Percentiles rank a stretch among this genome's conserved stretches.
phyloP scores from a whole-genome alignment of 202 grass and related monocot species.

The Schoenoplectus triqueter region DNA sequence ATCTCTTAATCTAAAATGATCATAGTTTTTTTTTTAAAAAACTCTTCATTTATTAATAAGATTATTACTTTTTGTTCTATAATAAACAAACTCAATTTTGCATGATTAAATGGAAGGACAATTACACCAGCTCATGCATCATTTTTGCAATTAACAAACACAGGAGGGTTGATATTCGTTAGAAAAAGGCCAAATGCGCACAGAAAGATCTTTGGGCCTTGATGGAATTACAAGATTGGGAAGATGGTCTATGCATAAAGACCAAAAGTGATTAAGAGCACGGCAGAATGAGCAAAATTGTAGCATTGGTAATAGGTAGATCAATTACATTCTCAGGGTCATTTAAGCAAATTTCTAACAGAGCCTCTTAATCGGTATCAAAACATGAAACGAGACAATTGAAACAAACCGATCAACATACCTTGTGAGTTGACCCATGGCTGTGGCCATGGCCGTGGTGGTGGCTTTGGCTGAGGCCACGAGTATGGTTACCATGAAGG shows the following conservation, averaged over 20 bases:
- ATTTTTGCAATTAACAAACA: too few species aligned
- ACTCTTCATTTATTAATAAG: neutral
- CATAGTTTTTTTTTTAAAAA: too few species aligned
- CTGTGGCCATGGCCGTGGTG: neutral
- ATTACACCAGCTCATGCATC: neutral
- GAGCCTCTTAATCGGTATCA: neutral
- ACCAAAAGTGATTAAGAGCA: neutral
- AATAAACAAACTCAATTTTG: neutral
- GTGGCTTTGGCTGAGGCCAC: neutral
- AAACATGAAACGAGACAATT: neutral
- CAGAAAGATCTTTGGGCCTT: neutral
- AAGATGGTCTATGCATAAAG: neutral
- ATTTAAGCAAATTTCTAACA: neutral
- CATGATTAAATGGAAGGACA: neutral
- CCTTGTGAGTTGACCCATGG: slow-evolving; percentile 29
- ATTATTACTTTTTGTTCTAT: neutral
- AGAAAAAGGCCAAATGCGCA: neutral
- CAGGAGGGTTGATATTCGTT: too few species aligned
- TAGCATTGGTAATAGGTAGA: too few species aligned
- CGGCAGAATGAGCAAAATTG: neutral
- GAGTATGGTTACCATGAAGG: neutral
- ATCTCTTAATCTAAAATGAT: neutral
- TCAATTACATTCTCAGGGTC: neutral
- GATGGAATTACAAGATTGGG: neutral
- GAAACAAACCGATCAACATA: slow-evolving; percentile 2